Percentiles rank a stretch among this genome's conserved stretches.
Evolutionary conservation across 331 rosid species (phyloP).

Genomic region (Pyracantha coccinea): DNA sequence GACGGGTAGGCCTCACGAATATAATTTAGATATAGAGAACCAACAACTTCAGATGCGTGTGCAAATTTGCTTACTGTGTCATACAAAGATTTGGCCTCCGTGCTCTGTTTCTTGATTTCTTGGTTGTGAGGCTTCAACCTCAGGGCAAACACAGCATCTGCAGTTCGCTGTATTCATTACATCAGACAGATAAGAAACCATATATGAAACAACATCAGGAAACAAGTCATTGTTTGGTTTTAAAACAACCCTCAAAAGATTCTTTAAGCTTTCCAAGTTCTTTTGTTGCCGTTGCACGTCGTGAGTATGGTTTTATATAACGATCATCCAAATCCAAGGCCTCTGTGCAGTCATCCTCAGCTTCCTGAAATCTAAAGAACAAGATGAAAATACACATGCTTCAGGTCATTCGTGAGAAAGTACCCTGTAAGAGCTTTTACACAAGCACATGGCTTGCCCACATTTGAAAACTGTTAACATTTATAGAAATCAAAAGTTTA

Average conservation of each 20-base stretch:
- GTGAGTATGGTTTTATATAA: conserved; percentile 90
- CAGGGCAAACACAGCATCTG: conserved; percentile 93
- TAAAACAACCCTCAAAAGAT: conserved; percentile 70
- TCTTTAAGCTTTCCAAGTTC: conserved; percentile 79
- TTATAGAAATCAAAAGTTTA: background rate
- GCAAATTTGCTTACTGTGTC: conserved; percentile 57
- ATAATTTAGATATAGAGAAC: background rate
- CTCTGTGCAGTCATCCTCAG: conserved; percentile 94
- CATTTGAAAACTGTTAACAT: background rate
- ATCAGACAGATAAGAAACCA: conserved; percentile 10
- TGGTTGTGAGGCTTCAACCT: conserved; percentile 89
- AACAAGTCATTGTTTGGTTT: conserved; percentile 1
- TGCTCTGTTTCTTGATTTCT: conserved; percentile 83
- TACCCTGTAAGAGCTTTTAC: background rate
- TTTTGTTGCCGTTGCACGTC: conserved; percentile 84
- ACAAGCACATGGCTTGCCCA: no score
- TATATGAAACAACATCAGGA: background rate
- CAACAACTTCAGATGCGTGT: background rate
- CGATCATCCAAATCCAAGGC: conserved; percentile 92
- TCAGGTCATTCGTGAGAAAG: background rate
- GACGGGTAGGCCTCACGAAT: background rate
- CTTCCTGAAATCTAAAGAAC: conserved; percentile 63
- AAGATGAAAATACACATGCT: conserved; percentile 7
- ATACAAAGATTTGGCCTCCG: conserved; percentile 66
- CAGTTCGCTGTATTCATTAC: conserved; percentile 21